A percentile compares a stretch with the other conserved stretches of the same genome.
Conservation (phyloP, 257 asterid genomes). For the Linderniella brevidens region DNA sequence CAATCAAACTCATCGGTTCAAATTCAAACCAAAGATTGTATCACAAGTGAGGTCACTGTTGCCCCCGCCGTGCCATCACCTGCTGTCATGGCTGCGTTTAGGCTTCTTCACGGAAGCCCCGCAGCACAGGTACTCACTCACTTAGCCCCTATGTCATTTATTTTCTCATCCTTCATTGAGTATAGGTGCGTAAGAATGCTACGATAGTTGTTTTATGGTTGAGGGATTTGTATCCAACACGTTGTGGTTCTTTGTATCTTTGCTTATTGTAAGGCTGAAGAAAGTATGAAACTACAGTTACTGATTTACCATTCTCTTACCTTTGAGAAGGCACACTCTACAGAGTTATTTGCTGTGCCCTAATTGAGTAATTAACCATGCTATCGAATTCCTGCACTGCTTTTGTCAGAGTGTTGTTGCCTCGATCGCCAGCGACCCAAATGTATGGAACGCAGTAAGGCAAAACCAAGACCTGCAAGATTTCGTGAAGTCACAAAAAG, state of each 20-base stretch:
- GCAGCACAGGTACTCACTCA: constrained; percentile 26
- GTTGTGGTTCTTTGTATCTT: too few species aligned
- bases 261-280: too few species aligned
- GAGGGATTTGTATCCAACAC: too few species aligned
- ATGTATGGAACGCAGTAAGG: constrained; percentile 65
- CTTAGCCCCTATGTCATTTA: neutral
- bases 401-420: constrained; percentile 54
- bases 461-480: constrained; percentile 45
- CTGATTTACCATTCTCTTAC: too few species aligned
- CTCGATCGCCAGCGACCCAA: constrained; percentile 62
- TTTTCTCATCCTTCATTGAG: neutral
- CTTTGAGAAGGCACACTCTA: too few species aligned
- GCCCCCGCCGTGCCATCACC: constrained; percentile 16
- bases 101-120: constrained; percentile 32
- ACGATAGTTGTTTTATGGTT: too few species aligned
- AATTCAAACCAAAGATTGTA: too few species aligned
- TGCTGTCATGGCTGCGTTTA: constrained; percentile 44
- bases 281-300: too few species aligned
- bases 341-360: too few species aligned
- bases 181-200: too few species aligned
- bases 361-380: too few species aligned
- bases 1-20: constrained; percentile 13
- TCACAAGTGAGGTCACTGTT: constrained; percentile 12
- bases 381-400: constrained; percentile 4
- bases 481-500: constrained; percentile 32